A percentile compares a stretch with the other conserved stretches of the same genome.
Conservation (phyloP, 345 rosid species). For the Iberis pinnata region DNA sequence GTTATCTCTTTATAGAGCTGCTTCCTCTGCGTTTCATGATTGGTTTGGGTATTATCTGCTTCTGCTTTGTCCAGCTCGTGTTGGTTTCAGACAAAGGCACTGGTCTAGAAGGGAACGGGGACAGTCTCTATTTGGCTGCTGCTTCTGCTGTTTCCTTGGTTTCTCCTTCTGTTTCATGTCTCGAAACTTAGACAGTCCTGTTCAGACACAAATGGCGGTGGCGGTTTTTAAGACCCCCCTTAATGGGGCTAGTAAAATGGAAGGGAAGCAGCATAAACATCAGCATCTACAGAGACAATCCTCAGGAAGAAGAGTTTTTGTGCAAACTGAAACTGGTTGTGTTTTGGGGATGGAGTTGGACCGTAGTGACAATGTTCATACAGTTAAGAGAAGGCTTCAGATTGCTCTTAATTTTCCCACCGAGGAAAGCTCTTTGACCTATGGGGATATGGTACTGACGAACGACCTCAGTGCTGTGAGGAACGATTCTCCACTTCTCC, state of each 20-base stretch:
- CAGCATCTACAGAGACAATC: slow-evolving; percentile 38
- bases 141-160: slow-evolving; percentile 33
- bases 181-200: slow-evolving; percentile 85
- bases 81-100: slow-evolving; percentile 39
- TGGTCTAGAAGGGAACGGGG: slow-evolving; percentile 39
- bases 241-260: slow-evolving; percentile 45
- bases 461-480: slow-evolving; percentile 88
- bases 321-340: slow-evolving; percentile 94
- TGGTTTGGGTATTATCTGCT: slow-evolving; percentile 19
- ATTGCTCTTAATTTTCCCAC: slow-evolving; percentile 77
- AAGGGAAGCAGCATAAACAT: slow-evolving; percentile 41
- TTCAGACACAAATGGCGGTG: slow-evolving; percentile 95
- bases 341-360: slow-evolving; percentile 98
- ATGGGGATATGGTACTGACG: slow-evolving; percentile 78
- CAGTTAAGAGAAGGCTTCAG: slow-evolving; percentile 90
- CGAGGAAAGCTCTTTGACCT: slow-evolving; percentile 71
- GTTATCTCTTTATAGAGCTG: slow-evolving; percentile 1
- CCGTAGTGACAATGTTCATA: slow-evolving; percentile 85
- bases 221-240: slow-evolving; percentile 72
- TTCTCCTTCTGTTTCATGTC: slow-evolving; percentile 61
- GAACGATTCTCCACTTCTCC: slow-evolving; percentile 78
- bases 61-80: slow-evolving; percentile 17
- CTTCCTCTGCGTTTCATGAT: slow-evolving; percentile 43
- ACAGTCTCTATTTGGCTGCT: slow-evolving; percentile 36
- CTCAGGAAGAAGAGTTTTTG: slow-evolving; percentile 81